phyloP scores from a whole-genome alignment of 2,329 filamentous ascomycete genomes.

The Tolypocladium sp. region DNA sequence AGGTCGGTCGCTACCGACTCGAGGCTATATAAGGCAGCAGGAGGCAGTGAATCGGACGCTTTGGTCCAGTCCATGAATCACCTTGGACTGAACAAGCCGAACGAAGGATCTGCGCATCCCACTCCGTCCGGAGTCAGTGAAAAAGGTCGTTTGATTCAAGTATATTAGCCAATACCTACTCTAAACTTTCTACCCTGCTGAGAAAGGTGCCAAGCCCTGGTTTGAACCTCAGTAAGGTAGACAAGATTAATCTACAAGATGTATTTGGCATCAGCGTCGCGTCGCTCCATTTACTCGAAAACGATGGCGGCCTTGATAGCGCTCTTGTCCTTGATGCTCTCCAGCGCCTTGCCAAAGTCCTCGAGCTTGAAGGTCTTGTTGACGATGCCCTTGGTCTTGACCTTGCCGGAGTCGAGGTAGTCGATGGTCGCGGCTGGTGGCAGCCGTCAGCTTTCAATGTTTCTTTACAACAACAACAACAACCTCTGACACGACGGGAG shows the following conservation, averaged over 20 bases:
- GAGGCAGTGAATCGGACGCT: not conserved
- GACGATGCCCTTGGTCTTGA: conserved; percentile 58
- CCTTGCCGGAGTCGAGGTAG: conserved; percentile 49
- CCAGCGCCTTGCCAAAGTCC: conserved; percentile 60
- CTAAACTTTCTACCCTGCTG: not conserved
- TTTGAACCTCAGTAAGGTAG: not conserved
- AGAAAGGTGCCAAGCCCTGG: not conserved
- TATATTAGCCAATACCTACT: not conserved
- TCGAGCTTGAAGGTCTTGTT: conserved; percentile 68
- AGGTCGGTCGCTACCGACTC: not conserved
- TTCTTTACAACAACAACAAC: not conserved
- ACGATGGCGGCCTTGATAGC: conserved; percentile 68
- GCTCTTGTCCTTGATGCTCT: conserved; percentile 62
- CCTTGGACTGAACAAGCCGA: not conserved
- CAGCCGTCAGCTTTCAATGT: not conserved
- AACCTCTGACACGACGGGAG: too few species aligned
- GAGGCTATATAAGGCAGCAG: not conserved
- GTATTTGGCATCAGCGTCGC: not conserved
- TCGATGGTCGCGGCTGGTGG: conserved; percentile 32
- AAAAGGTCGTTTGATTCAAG: not conserved
- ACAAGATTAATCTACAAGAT: not conserved
- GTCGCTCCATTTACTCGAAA: conserved; percentile 41
- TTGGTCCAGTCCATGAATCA: not conserved
- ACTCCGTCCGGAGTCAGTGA: not conserved
- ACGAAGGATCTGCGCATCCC: not conserved